These are phyloP conservation scores for Neurospora sp. DNA, from an alignment of 495 filamentous ascomycete species.

Conservation along the genomic window DNA sequence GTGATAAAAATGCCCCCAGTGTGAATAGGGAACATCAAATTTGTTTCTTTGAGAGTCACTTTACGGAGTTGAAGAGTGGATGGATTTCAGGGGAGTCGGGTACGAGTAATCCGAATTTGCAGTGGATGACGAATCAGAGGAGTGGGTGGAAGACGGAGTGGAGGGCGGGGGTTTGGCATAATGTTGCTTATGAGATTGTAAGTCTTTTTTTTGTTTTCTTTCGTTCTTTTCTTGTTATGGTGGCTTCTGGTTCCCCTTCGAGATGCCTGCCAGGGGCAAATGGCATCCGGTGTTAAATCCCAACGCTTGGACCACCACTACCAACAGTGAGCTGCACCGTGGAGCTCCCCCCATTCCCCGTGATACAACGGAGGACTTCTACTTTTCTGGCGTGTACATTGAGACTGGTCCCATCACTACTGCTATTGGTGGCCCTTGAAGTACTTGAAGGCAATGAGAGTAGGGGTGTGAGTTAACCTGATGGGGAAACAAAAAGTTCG, in stretches of 20 bases:
- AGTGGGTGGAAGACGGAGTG: slow-evolving; percentile 34
- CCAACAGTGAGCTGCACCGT: not conserved
- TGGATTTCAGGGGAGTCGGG: slow-evolving; percentile 49
- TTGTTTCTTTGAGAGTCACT: slow-evolving; percentile 63
- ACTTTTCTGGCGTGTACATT: slow-evolving; percentile 62
- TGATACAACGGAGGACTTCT: slow-evolving; percentile 54
- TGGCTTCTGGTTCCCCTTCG: not conserved
- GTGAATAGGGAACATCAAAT: slow-evolving; percentile 58
- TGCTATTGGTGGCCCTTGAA: slow-evolving; percentile 38
- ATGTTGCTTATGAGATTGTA: slow-evolving; percentile 55
- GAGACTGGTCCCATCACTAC: slow-evolving; percentile 56
- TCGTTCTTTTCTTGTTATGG: too few species aligned
- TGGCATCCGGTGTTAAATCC: not conserved
- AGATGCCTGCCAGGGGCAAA: not conserved
- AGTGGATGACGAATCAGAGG: slow-evolving; percentile 35
- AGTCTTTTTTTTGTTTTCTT: not conserved
- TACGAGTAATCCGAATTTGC: slow-evolving; percentile 38
- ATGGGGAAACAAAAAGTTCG: not conserved
- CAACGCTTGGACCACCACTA: not conserved
- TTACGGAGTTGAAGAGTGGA: slow-evolving; percentile 64
- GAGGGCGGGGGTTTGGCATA: slow-evolving; percentile 57
- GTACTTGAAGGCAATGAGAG: not conserved
- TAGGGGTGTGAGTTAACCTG: not conserved
- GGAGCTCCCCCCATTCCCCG: not conserved
- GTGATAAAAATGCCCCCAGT: slow-evolving; percentile 46